Percentiles rank a stretch among this genome's conserved stretches.
Evolutionary conservation across 1,284 basidiomycete species (phyloP).

Genomic region (Coniferiporia sulphurascens): DNA sequence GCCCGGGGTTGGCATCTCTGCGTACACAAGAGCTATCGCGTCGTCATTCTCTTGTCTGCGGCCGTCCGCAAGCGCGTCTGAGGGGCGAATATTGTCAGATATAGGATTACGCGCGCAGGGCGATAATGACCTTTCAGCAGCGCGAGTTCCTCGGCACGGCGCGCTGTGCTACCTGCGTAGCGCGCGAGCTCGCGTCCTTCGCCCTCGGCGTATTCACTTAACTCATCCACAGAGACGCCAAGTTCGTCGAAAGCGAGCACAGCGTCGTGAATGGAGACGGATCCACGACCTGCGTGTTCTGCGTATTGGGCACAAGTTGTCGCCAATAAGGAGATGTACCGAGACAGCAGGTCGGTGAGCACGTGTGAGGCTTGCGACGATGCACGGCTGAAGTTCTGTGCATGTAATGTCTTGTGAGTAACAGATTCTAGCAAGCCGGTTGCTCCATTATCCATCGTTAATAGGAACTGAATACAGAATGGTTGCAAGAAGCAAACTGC

Average conservation of each 20-base stretch:
- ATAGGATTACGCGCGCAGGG: conserved; percentile 4
- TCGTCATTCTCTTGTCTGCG: conserved; percentile 49
- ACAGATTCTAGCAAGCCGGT: conserved; percentile 53
- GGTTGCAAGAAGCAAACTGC: not conserved
- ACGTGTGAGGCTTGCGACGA: conserved; percentile 64
- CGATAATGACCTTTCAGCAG: conserved; percentile 61
- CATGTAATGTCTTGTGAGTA: conserved; percentile 64
- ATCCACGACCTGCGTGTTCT: conserved; percentile 60
- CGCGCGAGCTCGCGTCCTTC: conserved; percentile 64
- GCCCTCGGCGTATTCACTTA: conserved; percentile 53
- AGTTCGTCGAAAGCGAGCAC: conserved; percentile 65
- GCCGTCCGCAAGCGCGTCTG: conserved; percentile 60
- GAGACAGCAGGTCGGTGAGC: conserved; percentile 65
- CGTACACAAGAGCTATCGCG: conserved; percentile 51
- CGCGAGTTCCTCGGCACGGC: conserved; percentile 62
- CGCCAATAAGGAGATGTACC: conserved; percentile 61
- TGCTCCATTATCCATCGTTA: conserved; percentile 11
- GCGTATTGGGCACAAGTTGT: conserved; percentile 65
- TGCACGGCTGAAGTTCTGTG: conserved; percentile 66
- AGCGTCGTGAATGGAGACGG: conserved; percentile 52
- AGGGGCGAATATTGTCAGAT: conserved; percentile 14
- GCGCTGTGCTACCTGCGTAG: conserved; percentile 54
- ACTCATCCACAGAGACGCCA: conserved; percentile 63
- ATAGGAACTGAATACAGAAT: not conserved
- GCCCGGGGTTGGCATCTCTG: conserved; percentile 36